A percentile compares a stretch with the other conserved stretches of the same genome.
Evolutionary conservation across 257 asterid genomes (phyloP).

Genomic region (Parsonsia alboflavescens): DNA sequence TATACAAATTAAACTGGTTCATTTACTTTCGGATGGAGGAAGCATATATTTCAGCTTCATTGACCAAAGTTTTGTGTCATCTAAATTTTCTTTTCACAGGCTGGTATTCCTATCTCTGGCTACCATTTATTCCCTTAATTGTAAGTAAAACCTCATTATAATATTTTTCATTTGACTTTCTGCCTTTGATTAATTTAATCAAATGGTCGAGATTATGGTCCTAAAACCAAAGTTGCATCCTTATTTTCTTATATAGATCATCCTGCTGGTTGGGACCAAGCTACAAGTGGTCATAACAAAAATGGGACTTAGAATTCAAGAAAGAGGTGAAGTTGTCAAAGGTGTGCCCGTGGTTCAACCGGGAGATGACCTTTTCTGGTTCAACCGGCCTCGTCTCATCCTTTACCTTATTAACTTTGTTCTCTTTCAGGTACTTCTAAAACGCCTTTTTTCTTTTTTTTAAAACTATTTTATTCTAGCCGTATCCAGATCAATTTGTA

Average conservation of each 20-base stretch:
- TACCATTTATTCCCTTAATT: conserved; percentile 78
- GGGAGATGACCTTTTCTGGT: conserved; percentile 84
- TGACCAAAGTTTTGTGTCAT: background rate
- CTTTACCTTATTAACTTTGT: conserved; percentile 80
- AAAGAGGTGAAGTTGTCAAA: conserved; percentile 63
- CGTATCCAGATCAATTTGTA: too few species aligned
- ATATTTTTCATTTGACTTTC: conserved; percentile 11
- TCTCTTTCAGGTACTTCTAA: conserved; percentile 79
- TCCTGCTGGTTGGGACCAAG: conserved; percentile 77
- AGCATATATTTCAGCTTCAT: background rate
- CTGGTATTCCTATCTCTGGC: conserved; percentile 83
- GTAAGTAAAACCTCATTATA: conserved; percentile 39
- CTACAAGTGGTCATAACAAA: conserved; percentile 83
- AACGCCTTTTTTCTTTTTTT: too few species aligned
- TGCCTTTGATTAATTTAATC: background rate
- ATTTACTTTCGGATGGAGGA: too few species aligned
- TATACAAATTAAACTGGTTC: too few species aligned
- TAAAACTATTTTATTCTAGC: too few species aligned
- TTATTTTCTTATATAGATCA: conserved; percentile 35
- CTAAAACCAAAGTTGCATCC: background rate
- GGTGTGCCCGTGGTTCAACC: conserved; percentile 83
- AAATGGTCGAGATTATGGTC: background rate
- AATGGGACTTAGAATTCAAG: conserved; percentile 83
- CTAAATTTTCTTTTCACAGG: conserved; percentile 37
- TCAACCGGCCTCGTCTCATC: conserved; percentile 66